These are phyloP conservation scores for Rubroboletus satanas DNA, from an alignment of 768 basidiomycete species.

Conservation along the genomic window DNA sequence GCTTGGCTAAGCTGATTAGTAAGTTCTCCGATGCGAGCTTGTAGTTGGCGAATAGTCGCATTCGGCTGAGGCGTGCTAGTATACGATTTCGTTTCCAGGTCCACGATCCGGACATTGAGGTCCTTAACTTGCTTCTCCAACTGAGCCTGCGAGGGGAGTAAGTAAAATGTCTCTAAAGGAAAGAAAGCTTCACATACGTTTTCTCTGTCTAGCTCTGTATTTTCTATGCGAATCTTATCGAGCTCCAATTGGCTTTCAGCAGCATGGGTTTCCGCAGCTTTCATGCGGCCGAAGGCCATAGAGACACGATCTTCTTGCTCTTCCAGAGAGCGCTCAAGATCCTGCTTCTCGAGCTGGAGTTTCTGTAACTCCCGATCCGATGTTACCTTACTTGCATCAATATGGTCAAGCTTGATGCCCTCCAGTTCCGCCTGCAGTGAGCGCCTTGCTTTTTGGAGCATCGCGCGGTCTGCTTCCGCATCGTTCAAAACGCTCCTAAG, in stretches of 20 bases:
- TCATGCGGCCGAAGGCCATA: constrained; percentile 72
- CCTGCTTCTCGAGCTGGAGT: constrained; percentile 76
- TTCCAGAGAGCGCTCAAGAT: constrained; percentile 72
- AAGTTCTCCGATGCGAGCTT: constrained; percentile 72
- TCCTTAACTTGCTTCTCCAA: constrained; percentile 86
- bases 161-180: neutral
- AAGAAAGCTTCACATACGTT: constrained; percentile 49
- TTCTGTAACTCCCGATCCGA: constrained; percentile 73
- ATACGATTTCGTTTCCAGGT: constrained; percentile 77
- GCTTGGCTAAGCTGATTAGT: constrained; percentile 41
- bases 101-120: constrained; percentile 75
- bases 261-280: constrained; percentile 74
- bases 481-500: constrained; percentile 78
- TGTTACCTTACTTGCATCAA: constrained; percentile 64
- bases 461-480: constrained; percentile 74
- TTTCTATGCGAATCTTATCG: constrained; percentile 73
- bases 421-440: constrained; percentile 78
- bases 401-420: constrained; percentile 71
- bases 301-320: constrained; percentile 72
- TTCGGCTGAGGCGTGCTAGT: constrained; percentile 57
- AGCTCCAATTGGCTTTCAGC: constrained; percentile 75
- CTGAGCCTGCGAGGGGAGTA: constrained; percentile 48
- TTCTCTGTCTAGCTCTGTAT: constrained; percentile 71
- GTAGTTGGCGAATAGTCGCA: constrained; percentile 54
- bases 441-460: constrained; percentile 78